phyloP scores from a whole-genome alignment of 176 grass and related monocot genomes.

The Aegilops sharonensis region DNA sequence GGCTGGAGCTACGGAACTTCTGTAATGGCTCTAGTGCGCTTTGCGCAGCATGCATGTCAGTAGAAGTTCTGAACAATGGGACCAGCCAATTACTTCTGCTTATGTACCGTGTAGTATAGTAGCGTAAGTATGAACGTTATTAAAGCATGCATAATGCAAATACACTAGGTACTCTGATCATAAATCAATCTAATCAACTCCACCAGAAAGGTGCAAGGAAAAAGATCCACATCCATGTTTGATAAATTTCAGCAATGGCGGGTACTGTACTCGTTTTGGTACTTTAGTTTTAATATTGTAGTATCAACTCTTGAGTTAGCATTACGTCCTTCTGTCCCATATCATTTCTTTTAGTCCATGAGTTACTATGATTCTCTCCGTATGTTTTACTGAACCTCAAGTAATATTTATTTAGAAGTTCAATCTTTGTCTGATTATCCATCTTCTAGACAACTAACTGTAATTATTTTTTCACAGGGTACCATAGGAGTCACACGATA shows the following conservation, averaged over 20 bases:
- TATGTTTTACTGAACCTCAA: background rate
- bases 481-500: background rate
- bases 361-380: background rate
- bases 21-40: background rate
- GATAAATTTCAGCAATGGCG: no score
- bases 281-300: background rate
- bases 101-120: background rate
- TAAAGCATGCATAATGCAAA: background rate
- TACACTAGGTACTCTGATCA: background rate
- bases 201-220: no score
- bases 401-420: background rate
- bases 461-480: background rate
- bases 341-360: background rate
- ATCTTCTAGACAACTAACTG: background rate
- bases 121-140: background rate
- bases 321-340: background rate
- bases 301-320: background rate
- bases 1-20: background rate
- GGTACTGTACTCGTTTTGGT: background rate
- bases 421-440: background rate
- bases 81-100: background rate
- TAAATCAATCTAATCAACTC: no score
- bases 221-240: no score
- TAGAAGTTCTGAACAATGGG: background rate
- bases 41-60: background rate